These are phyloP conservation scores for Babesia bovis DNA, from an alignment of 169 alveolate genomes.

Conservation along the genomic window DNA sequence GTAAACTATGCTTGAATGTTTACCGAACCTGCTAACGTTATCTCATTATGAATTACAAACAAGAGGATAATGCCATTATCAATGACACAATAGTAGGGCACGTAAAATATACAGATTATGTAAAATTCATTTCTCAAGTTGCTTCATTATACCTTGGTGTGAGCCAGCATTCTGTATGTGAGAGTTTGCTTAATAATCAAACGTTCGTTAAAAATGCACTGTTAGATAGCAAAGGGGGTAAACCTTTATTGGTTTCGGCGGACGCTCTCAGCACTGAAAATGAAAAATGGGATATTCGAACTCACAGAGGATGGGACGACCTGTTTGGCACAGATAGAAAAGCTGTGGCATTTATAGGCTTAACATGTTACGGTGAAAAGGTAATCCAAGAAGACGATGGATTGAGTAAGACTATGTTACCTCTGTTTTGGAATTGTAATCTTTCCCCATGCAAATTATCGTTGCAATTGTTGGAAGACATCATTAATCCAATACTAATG, in stretches of 20 bases:
- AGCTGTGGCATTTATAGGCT: slow-evolving; percentile 9
- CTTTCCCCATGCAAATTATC: background rate
- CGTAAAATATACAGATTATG: background rate
- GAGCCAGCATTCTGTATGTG: background rate
- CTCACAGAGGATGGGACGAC: background rate
- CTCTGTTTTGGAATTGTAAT: slow-evolving; percentile 1
- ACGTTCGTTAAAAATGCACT: background rate
- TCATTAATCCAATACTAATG: background rate
- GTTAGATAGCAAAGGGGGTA: background rate
- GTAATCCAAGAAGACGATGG: no score
- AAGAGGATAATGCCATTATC: background rate
- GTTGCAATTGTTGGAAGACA: background rate
- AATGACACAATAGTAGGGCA: background rate
- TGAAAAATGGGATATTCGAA: background rate
- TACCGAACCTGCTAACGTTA: no score
- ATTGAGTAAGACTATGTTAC: no score
- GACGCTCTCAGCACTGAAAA: background rate
- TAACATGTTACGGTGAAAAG: background rate
- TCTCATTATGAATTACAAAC: background rate
- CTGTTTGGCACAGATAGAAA: background rate
- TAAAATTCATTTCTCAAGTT: slow-evolving; percentile 4
- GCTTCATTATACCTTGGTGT: slow-evolving; percentile 9
- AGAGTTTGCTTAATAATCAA: background rate
- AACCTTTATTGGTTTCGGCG: background rate
- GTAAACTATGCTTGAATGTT: no score